phyloP scores from a whole-genome alignment of 306 rosid genomes.

The Fragaria ananassa region DNA sequence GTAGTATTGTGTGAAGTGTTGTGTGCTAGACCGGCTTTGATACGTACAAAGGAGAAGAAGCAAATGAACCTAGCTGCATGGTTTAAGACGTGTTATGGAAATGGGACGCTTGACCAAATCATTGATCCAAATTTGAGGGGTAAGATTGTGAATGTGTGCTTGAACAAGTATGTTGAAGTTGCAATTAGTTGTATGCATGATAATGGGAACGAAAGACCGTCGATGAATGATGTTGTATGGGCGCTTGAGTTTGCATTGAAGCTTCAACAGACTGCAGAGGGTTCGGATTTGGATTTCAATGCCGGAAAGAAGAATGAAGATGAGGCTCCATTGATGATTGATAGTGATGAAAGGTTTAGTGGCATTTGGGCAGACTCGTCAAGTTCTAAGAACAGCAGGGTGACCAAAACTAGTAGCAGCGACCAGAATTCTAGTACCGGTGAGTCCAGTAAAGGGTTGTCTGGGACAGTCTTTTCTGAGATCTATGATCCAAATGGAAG shows the following conservation, averaged over 20 bases:
- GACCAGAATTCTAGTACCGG: background rate
- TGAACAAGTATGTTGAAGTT: conserved; percentile 26
- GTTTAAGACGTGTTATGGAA: conserved; percentile 27
- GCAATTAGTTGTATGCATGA: conserved; percentile 47
- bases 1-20: conserved; percentile 20
- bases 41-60: background rate
- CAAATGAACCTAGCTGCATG: conserved; percentile 36
- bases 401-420: conserved; percentile 3
- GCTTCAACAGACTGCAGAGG: conserved; percentile 31
- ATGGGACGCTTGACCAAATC: conserved; percentile 23
- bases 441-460: conserved; percentile 6
- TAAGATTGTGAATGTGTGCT: conserved; percentile 28
- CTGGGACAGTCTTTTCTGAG: conserved; percentile 9
- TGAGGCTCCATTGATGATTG: background rate
- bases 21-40: conserved; percentile 18
- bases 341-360: background rate
- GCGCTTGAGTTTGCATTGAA: conserved; percentile 34
- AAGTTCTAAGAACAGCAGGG: background rate
- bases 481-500: conserved; percentile 9
- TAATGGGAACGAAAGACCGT: conserved; percentile 39
- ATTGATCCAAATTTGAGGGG: conserved; percentile 37
- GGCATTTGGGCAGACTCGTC: conserved; percentile 7
- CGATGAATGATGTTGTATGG: conserved; percentile 48
- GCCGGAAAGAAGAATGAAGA: background rate
- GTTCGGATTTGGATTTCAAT: background rate